These are phyloP conservation scores for Globisporangium iwayamae DNA, from an alignment of 352 stramenopile genomes.

Conservation along the genomic window DNA sequence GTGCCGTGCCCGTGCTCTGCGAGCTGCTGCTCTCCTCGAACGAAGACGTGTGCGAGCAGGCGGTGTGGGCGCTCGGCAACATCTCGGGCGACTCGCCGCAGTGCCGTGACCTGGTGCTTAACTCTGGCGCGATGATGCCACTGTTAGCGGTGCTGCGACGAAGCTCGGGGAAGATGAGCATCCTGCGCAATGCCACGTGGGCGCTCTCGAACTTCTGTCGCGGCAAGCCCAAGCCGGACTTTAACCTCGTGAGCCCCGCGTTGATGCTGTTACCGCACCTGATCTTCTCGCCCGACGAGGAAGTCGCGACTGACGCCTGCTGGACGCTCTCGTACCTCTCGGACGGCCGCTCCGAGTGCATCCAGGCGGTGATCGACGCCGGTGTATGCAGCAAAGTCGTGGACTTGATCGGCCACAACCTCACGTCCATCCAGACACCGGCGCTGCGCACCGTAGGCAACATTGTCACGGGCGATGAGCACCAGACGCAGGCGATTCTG, in stretches of 20 bases:
- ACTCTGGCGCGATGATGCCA: conserved; percentile 90
- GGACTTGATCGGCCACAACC: conserved; percentile 93
- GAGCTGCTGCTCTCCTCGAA: conserved; percentile 94
- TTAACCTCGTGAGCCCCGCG: conserved; percentile 85
- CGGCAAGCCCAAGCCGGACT: conserved; percentile 72
- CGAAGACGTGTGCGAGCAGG: conserved; percentile 95
- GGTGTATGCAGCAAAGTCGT: conserved; percentile 94
- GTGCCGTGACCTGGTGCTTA: conserved; percentile 96
- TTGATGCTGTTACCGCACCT: conserved; percentile 94
- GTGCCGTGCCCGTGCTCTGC: conserved; percentile 97
- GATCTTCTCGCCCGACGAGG: conserved; percentile 95
- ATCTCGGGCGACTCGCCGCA: conserved; percentile 98
- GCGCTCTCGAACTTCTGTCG: conserved; percentile 99
- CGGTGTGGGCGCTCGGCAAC: conserved; percentile 98
- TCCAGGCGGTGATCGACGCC: conserved; percentile 97
- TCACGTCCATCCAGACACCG: conserved; percentile 94
- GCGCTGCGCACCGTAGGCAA: conserved; percentile 96
- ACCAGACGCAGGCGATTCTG: conserved; percentile 70
- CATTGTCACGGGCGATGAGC: conserved; percentile 96
- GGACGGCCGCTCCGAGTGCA: conserved; percentile 97
- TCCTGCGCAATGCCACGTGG: conserved; percentile 99
- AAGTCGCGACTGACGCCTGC: conserved; percentile 99
- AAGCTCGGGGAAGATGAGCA: conserved; percentile 62
- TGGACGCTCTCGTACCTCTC: conserved; percentile 98
- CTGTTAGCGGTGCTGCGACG: conserved; percentile 51